Evolutionary conservation across 2,329 filamentous ascomycete genomes (phyloP).

Genomic region (Microdochium bolleyi): DNA sequence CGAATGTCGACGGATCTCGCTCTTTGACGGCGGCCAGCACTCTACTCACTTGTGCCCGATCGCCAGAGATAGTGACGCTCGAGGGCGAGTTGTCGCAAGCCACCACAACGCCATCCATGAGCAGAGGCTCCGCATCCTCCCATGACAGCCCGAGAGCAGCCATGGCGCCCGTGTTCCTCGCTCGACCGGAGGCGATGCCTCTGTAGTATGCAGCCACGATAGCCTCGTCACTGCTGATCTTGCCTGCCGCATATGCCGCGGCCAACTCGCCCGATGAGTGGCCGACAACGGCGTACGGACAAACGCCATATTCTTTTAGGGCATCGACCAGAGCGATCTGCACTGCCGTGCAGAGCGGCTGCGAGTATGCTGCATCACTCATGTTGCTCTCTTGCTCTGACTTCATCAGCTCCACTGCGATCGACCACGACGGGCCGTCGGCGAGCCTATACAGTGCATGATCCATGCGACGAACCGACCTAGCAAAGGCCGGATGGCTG

Average conservation of each 20-base stretch:
- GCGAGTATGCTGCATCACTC: neutral
- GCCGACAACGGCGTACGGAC: constrained; percentile 4
- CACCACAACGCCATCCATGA: constrained; percentile 14
- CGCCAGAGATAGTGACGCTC: neutral
- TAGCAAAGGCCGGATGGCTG: constrained; percentile 2
- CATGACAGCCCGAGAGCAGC: constrained; percentile 20
- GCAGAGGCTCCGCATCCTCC: constrained; percentile 9
- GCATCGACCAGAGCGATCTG: constrained; percentile 12
- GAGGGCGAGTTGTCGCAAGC: neutral
- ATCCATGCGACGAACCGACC: constrained; percentile 3
- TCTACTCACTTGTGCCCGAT: neutral
- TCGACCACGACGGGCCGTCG: neutral
- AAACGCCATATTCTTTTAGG: constrained; percentile 8
- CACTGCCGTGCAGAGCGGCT: constrained; percentile 13
- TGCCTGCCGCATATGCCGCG: constrained; percentile 10
- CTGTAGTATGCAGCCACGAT: neutral
- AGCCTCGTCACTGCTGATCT: neutral
- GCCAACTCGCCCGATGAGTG: constrained; percentile 29
- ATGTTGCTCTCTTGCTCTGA: neutral
- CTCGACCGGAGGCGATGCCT: constrained; percentile 1
- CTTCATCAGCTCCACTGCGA: neutral
- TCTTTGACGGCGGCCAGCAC: too few species aligned
- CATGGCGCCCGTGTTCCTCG: constrained; percentile 16
- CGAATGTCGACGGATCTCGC: neutral
- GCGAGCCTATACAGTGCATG: constrained; percentile 6